phyloP scores from a whole-genome alignment of 192 early-diverging fungal genomes.

The Pilaira anomala region DNA sequence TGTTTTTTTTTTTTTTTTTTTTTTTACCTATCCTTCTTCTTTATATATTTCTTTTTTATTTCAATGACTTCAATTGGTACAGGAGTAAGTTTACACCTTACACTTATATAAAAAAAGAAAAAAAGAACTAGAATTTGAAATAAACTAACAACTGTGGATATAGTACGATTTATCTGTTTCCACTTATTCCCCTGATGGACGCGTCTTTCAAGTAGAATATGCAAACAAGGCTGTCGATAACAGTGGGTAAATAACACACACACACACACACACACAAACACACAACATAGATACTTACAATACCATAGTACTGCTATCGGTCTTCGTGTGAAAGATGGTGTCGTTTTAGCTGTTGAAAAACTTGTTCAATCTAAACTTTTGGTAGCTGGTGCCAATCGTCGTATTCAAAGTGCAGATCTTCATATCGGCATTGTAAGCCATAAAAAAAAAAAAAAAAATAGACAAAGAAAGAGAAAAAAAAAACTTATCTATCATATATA shows the following conservation, averaged over 20 bases:
- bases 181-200: slow-evolving; percentile 98
- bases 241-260: slow-evolving; percentile 82
- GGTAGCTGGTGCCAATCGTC: slow-evolving; percentile 87
- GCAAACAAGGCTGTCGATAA: slow-evolving; percentile 97
- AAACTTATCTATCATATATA: slow-evolving; percentile 24
- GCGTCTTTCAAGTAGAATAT: slow-evolving; percentile 99
- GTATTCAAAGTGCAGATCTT: slow-evolving; percentile 86
- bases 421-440: slow-evolving; percentile 87
- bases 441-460: background rate
- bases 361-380: slow-evolving; percentile 92
- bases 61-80: slow-evolving; percentile 90
- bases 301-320: slow-evolving; percentile 84
- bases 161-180: slow-evolving; percentile 97
- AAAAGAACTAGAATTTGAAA: slow-evolving; percentile 4
- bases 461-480: background rate
- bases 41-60: slow-evolving; percentile 4
- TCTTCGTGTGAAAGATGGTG: slow-evolving; percentile 89
- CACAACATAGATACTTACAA: too few species aligned
- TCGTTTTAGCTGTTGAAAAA: slow-evolving; percentile 96
- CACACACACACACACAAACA: too few species aligned
- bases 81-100: slow-evolving; percentile 56
- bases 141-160: slow-evolving; percentile 19
- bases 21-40: background rate
- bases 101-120: too few species aligned
- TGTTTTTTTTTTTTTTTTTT: background rate